Evolutionary conservation across 208 protist species (phyloP), one percentile per base, ranked within the genome.

Genomic region (Wallacemonas sp.): DNA sequence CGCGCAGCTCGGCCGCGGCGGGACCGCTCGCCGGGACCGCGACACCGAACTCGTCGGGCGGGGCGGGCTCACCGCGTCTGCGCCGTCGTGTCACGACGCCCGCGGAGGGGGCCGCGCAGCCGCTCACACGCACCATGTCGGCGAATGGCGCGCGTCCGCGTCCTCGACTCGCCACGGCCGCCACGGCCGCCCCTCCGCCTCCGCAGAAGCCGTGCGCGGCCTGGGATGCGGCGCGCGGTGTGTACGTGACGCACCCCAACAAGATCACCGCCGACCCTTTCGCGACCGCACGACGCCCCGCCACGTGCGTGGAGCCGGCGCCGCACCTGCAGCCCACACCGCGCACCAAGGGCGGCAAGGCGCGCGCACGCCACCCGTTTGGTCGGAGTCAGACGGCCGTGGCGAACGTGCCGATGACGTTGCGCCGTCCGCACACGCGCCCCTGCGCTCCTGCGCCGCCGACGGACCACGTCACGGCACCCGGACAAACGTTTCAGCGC

Each of bases 241-340:
- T 57, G 12, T 68, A 68, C 48, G 38, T 68, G 10, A 68, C 63
- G 2, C 63, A 68, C 49, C 63, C 63, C 1, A 39, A 59, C 48
- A 5, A 49, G 38, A 44, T 68, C 11, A 8, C 28, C 61, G 29
- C 2, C 3, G 28, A 64, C 32, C 45, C 65, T 3, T 50, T 50
- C 36, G 0, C 23, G n/a, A 18, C 62, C 1, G 36, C 46, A n/a
- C 50, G 44, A 14, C 10, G 10, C 7, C 10, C 36, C 0, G 36
- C 36, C 36, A 14, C 10, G 36, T 46, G 0, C 32, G 33, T 48
- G 36, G 41, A 54, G 11, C 50, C 42, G 11, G 50, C 42, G 18
- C 62, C 62, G 20, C 42, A 20, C 11, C 28, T 46, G 14, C 46
- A 52, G 33, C 62, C 50, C 46, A n/a, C 10, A 18, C 23, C 23